Evolutionary conservation across 2,329 filamentous ascomycete species (phyloP).

Genomic region (Xylariaceae sp.): DNA sequence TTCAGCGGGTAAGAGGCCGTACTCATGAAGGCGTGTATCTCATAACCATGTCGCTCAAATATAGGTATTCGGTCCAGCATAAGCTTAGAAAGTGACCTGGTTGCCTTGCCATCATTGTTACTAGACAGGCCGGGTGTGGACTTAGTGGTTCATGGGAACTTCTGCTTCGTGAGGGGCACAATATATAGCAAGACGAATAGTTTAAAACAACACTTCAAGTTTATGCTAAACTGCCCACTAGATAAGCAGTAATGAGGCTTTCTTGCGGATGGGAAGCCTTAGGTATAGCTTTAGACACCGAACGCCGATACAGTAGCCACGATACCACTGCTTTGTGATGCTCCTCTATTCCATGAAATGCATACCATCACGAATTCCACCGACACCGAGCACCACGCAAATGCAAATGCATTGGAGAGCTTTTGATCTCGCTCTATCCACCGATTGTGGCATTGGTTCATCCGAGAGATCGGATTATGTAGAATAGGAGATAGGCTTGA

Average conservation of each 20-base stretch:
- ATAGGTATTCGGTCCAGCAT: no score
- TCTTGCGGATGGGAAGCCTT: not conserved
- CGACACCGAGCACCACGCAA: conserved; percentile 34
- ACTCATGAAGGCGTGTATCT: no score
- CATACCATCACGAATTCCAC: conserved; percentile 18
- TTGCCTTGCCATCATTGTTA: no score
- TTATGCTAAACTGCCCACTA: not conserved
- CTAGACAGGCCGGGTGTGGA: no score
- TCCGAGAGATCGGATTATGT: conserved; percentile 67
- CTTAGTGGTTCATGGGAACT: no score
- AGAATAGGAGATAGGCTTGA: conserved; percentile 91
- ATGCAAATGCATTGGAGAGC: conserved; percentile 40
- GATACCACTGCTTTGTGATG: conserved; percentile 22
- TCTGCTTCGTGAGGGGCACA: not conserved
- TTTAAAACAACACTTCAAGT: no score
- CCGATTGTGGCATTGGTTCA: conserved; percentile 6
- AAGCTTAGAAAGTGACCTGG: no score
- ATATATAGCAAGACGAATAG: not conserved
- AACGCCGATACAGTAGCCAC: conserved; percentile 17
- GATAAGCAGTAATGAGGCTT: not conserved
- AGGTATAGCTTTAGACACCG: conserved; percentile 9
- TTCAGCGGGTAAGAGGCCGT: no score
- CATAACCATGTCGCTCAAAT: no score
- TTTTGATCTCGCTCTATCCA: not conserved
- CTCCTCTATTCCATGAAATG: conserved; percentile 32